Percentiles rank a stretch among this genome's conserved stretches.
These are phyloP conservation scores for Ascomycota sp. DNA, from an alignment of 2,329 filamentous ascomycete genomes.

Conservation along the genomic window DNA sequence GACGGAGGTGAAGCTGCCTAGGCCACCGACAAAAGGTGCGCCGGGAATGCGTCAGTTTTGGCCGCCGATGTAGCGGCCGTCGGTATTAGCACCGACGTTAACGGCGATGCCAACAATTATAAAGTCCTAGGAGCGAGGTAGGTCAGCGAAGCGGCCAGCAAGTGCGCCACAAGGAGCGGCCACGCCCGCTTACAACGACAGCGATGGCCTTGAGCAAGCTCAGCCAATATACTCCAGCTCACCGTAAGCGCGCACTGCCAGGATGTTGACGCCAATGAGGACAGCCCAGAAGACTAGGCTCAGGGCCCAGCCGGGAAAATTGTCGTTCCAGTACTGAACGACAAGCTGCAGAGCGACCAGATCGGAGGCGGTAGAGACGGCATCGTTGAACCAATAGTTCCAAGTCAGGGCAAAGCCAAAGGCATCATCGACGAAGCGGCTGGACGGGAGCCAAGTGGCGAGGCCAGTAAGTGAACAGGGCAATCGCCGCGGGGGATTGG, in stretches of 20 bases:
- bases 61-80: conserved; percentile 34
- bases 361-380: conserved; percentile 31
- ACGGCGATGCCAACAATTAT: conserved; percentile 39
- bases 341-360: conserved; percentile 32
- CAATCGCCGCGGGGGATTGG: too few relatives aligned
- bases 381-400: conserved; percentile 49
- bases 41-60: conserved; percentile 36
- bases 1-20: conserved; percentile 41
- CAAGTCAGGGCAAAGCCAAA: conserved; percentile 33
- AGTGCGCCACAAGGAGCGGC: conserved; percentile 25
- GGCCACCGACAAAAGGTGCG: conserved; percentile 43
- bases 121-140: conserved; percentile 19
- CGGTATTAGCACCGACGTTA: conserved; percentile 30
- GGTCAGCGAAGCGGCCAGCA: neutral
- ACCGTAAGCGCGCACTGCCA: conserved; percentile 14
- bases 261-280: conserved; percentile 22
- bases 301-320: conserved; percentile 42
- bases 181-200: conserved; percentile 20
- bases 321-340: conserved; percentile 39
- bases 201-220: conserved; percentile 31
- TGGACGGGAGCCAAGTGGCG: too few relatives aligned
- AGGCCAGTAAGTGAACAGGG: too few relatives aligned
- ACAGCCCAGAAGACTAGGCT: conserved; percentile 40
- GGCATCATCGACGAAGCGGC: conserved; percentile 30
- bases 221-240: conserved; percentile 35